These are phyloP conservation scores for Takashimella tepidaria DNA, from an alignment of 1,284 basidiomycete genomes.

Conservation along the genomic window DNA sequence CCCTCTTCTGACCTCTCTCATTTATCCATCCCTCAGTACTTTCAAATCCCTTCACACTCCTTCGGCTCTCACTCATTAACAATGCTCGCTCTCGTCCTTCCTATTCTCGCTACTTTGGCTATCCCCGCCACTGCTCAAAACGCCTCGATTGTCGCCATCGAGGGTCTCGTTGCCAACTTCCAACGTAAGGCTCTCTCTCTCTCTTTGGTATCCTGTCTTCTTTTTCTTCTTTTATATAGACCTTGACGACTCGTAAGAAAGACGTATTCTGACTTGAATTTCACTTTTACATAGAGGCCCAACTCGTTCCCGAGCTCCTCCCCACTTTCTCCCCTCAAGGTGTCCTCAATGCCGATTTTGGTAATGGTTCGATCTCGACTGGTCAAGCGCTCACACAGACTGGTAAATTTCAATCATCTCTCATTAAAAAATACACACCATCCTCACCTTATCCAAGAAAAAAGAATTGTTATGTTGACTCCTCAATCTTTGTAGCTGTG, in stretches of 20 bases:
- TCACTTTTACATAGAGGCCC: conserved; percentile 40
- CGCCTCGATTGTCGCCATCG: conserved; percentile 29
- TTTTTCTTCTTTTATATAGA: background rate
- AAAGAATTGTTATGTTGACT: conserved; percentile 1
- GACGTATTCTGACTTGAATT: background rate
- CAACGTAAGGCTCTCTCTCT: conserved; percentile 21
- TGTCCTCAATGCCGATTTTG: conserved; percentile 55
- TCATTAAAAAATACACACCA: no score
- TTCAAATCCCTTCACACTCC: background rate
- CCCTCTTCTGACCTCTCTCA: background rate
- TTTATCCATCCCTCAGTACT: background rate
- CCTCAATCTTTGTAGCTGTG: conserved; percentile 15
- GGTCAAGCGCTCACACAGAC: conserved; percentile 58
- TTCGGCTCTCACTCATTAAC: background rate
- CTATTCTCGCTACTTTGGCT: conserved; percentile 18
- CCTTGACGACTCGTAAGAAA: background rate
- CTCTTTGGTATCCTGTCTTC: background rate
- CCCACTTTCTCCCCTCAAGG: conserved; percentile 57
- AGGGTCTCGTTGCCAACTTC: conserved; percentile 37
- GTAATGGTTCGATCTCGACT: conserved; percentile 49
- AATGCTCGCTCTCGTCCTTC: conserved; percentile 19
- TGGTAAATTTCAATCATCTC: no score
- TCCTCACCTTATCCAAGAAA: background rate
- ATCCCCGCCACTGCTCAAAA: conserved; percentile 17
- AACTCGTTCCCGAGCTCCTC: conserved; percentile 58